Percentiles rank a stretch among this genome's conserved stretches.
Conservation (phyloP, 1,139 yeast species). For the Zygotorulaspora mrakii region DNA sequence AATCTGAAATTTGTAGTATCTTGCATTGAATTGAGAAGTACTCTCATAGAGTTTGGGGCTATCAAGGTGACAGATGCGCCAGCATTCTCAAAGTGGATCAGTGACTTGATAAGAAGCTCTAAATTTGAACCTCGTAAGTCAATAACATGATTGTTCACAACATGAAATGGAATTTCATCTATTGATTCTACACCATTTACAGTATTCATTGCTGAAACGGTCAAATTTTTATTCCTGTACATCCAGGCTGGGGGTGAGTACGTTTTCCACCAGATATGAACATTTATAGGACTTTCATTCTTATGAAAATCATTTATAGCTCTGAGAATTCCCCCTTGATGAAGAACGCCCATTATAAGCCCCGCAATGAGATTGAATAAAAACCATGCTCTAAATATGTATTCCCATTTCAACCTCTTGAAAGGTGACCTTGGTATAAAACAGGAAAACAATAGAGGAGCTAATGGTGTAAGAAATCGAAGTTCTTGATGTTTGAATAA, state of each 20-base stretch:
- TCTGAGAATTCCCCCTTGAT: constrained; percentile 87
- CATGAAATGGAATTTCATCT: constrained; percentile 19
- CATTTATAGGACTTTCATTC: constrained; percentile 25
- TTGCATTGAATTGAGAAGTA: constrained; percentile 22
- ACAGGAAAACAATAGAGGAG: constrained; percentile 64
- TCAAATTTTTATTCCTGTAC: constrained; percentile 44
- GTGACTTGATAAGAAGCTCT: constrained; percentile 26
- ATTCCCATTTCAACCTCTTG: constrained; percentile 1
- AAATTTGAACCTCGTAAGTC: constrained; percentile 40
- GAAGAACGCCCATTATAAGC: constrained; percentile 70
- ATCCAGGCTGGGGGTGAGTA: constrained; percentile 93
- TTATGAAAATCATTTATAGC: constrained; percentile 45
- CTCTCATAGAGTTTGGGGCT: constrained; percentile 48
- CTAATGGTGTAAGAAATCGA: constrained; percentile 72
- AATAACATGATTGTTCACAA: constrained; percentile 32
- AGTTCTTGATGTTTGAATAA: constrained; percentile 87
- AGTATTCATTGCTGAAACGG: constrained; percentile 32
- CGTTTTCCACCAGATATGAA: constrained; percentile 87
- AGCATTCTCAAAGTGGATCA: constrained; percentile 22
- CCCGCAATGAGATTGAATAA: constrained; percentile 60
- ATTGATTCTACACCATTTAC: constrained; percentile 19
- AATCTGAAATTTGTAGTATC: constrained; percentile 18
- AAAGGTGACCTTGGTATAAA: constrained; percentile 1
- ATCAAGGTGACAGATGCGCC: constrained; percentile 39
- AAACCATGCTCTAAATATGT: constrained; percentile 61